Conservation (phyloP, 768 basidiomycete species). For the Clathrus columnatus region DNA sequence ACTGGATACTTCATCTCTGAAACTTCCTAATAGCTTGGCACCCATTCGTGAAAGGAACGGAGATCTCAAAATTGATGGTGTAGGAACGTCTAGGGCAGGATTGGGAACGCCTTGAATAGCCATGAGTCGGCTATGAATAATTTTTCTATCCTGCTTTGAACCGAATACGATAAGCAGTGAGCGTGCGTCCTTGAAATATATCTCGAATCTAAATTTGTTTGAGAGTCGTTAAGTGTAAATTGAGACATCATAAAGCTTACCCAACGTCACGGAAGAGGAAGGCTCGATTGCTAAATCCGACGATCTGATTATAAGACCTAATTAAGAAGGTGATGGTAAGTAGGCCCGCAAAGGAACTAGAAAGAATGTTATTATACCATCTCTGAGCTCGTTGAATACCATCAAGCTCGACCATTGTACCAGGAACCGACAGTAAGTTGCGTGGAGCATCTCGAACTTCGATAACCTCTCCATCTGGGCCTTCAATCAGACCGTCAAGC, state of each 20-base stretch:
- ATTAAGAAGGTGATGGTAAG: conserved; percentile 1
- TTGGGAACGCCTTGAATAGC: not conserved
- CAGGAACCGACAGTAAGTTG: conserved; percentile 74
- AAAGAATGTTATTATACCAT: conserved; percentile 44
- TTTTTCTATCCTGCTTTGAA: conserved; percentile 52
- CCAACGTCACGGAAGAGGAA: conserved; percentile 90
- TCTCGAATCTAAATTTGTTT: conserved; percentile 52
- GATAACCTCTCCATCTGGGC: conserved; percentile 79
- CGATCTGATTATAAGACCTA: conserved; percentile 75
- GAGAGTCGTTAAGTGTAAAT: not conserved
- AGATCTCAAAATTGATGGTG: conserved; percentile 42
- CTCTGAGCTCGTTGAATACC: conserved; percentile 73
- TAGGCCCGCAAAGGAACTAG: conserved; percentile 3
- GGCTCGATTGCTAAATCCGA: conserved; percentile 68
- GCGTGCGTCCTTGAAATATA: conserved; percentile 89
- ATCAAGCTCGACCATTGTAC: conserved; percentile 72
- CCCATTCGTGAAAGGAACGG: conserved; percentile 47
- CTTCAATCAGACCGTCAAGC: conserved; percentile 82
- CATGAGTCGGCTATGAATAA: conserved; percentile 26
- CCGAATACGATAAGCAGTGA: conserved; percentile 80
- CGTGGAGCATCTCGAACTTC: conserved; percentile 81
- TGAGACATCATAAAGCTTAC: conserved; percentile 35
- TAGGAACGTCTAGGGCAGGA: conserved; percentile 32
- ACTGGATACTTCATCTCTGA: conserved; percentile 54
- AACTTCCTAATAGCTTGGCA: conserved; percentile 41